Percentiles rank a stretch among this genome's conserved stretches.
phyloP scores from a whole-genome alignment of 257 asterid genomes.

The Paraleonurus japonicus region DNA sequence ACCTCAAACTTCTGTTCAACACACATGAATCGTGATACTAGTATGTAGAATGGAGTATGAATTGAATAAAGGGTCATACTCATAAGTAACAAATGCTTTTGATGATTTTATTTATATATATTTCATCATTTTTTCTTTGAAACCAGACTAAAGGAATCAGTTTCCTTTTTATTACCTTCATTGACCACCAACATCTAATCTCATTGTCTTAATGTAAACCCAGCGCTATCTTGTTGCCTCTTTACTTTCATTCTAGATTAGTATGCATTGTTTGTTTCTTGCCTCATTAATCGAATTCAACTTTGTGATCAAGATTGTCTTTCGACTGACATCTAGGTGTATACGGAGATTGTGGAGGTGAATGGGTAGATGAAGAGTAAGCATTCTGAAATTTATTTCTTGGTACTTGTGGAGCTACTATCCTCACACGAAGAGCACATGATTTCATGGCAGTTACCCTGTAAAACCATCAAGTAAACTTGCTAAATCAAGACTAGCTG shows the following conservation, averaged over 20 bases:
- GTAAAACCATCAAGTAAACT: constrained; percentile 44
- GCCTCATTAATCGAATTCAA: not conserved
- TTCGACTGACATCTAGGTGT: constrained; percentile 54
- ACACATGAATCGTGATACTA: not conserved
- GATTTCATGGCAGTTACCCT: constrained; percentile 52
- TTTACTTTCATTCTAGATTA: too few relatives aligned
- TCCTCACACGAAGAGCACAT: constrained; percentile 26
- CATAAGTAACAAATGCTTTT: not conserved
- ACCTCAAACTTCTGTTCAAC: not conserved
- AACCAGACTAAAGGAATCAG: not conserved
- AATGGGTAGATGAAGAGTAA: constrained; percentile 87
- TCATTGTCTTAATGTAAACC: too few relatives aligned
- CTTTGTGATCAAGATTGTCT: not conserved
- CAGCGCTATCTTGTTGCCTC: too few relatives aligned
- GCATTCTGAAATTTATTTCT: constrained; percentile 29
- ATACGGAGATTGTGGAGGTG: constrained; percentile 84
- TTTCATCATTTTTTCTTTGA: not conserved
- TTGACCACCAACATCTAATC: not conserved
- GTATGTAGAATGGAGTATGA: not conserved
- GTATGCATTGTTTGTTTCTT: constrained; percentile 4
- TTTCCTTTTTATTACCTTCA: not conserved
- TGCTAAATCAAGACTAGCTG: constrained; percentile 59
- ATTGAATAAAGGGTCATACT: not conserved
- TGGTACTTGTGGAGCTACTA: constrained; percentile 19
- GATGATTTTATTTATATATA: not conserved